These are phyloP conservation scores for Cercophora newfieldiana DNA, from an alignment of 495 filamentous ascomycete genomes.

Conservation along the genomic window DNA sequence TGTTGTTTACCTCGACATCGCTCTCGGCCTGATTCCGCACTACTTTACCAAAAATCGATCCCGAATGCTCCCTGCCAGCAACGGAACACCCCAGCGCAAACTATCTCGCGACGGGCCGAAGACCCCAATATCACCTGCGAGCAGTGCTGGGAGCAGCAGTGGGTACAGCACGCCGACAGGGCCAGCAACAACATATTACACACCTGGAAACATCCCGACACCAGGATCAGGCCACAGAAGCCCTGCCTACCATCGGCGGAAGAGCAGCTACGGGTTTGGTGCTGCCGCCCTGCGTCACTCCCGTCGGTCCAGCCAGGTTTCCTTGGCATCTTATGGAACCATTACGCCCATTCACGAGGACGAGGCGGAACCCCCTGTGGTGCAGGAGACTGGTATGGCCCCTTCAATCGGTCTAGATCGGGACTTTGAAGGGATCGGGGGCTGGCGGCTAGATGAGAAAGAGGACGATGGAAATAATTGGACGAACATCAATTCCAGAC, in stretches of 20 bases:
- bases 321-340: conserved; percentile 28
- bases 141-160: conserved; percentile 12
- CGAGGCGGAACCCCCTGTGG: background rate
- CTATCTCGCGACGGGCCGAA: conserved; percentile 6
- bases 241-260: conserved; percentile 16
- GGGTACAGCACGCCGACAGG: conserved; percentile 18
- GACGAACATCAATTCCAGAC: conserved; percentile 71
- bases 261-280: conserved; percentile 39
- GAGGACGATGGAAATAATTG: conserved; percentile 62
- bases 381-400: conserved; percentile 35
- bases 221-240: conserved; percentile 13
- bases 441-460: conserved; percentile 64
- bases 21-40: conserved; percentile 56
- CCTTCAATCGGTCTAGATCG: conserved; percentile 52
- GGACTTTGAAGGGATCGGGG: conserved; percentile 86
- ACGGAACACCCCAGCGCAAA: background rate
- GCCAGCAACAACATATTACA: conserved; percentile 19
- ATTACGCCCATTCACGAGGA: conserved; percentile 37
- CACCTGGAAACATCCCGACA: background rate
- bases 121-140: conserved; percentile 2
- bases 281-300: conserved; percentile 34
- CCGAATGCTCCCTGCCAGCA: background rate
- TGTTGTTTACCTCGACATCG: conserved; percentile 70
- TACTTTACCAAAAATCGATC: conserved; percentile 49
- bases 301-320: conserved; percentile 38